Conservation (phyloP, 108 stramenopile genomes). For the Skeletonema marinoi region DNA sequence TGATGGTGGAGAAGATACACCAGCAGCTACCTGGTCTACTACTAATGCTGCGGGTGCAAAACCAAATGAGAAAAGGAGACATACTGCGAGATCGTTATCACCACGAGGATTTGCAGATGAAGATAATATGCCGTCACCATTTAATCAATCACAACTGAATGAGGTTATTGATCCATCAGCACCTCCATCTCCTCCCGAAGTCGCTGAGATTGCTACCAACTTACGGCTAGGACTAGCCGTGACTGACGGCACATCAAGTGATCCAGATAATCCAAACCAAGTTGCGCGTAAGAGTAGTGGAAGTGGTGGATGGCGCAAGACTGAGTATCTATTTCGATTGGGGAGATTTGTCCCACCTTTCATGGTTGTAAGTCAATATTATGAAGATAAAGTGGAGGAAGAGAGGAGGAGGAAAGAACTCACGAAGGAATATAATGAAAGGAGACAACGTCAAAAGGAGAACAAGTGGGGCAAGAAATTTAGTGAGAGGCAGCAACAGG, state of each 20-base stretch:
- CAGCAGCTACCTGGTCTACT: neutral
- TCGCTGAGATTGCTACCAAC: constrained; percentile 27
- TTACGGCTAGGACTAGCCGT: constrained; percentile 27
- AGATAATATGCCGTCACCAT: neutral
- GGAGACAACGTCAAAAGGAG: constrained; percentile 20
- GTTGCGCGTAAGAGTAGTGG: neutral
- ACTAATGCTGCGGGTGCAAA: neutral
- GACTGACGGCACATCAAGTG: constrained; percentile 16
- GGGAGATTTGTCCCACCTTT: constrained; percentile 39
- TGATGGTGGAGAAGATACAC: neutral
- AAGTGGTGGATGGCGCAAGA: constrained; percentile 31
- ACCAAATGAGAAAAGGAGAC: neutral
- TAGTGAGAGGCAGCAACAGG: neutral
- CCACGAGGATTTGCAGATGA: no score
- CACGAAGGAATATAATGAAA: constrained; percentile 29
- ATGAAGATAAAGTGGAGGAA: constrained; percentile 32
- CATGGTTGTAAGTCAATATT: constrained; percentile 36
- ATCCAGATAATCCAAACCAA: constrained; percentile 18
- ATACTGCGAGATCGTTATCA: neutral
- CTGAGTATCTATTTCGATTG: constrained; percentile 37
- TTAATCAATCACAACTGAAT: neutral
- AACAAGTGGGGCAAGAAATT: constrained; percentile 21
- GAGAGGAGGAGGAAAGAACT: constrained; percentile 13
- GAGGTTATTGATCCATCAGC: neutral
- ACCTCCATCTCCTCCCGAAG: constrained; percentile 14